Conservation (phyloP, 2,329 filamentous ascomycete species). For the Xylaria sp. region DNA sequence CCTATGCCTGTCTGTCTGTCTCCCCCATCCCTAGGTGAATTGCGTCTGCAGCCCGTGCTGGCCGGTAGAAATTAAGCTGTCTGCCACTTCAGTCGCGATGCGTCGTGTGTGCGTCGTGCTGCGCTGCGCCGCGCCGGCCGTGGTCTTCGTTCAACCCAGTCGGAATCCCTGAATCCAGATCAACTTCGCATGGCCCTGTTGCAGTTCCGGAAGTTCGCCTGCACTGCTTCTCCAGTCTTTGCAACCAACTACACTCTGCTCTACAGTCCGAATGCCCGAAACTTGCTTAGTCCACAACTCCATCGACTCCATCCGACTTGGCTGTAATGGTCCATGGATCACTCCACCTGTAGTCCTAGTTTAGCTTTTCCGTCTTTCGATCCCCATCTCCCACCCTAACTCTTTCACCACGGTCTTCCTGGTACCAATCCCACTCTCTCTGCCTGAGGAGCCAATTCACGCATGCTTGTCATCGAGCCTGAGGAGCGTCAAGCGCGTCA, state of each 20-base stretch:
- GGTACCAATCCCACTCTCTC: slow-evolving; percentile 14
- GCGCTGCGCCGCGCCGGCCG: slow-evolving; percentile 15
- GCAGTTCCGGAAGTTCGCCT: slow-evolving; percentile 36
- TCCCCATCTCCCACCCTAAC: slow-evolving; percentile 14
- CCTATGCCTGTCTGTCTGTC: slow-evolving; percentile 3
- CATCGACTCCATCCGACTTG: slow-evolving; percentile 31
- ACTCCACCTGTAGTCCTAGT: slow-evolving; percentile 36
- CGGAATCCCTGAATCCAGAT: slow-evolving; percentile 26
- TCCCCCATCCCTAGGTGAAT: background rate
- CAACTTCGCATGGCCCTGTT: slow-evolving; percentile 35
- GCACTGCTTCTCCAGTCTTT: slow-evolving; percentile 26
- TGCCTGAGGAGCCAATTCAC: slow-evolving; percentile 13
- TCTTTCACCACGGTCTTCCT: slow-evolving; percentile 15
- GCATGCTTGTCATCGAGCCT: slow-evolving; percentile 13
- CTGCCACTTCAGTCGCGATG: slow-evolving; percentile 22
- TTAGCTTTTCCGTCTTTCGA: slow-evolving; percentile 27
- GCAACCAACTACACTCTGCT: slow-evolving; percentile 20
- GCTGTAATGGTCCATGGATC: slow-evolving; percentile 26
- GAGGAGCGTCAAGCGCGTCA: slow-evolving; percentile 24
- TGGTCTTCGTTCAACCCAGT: slow-evolving; percentile 29
- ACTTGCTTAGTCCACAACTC: slow-evolving; percentile 29
- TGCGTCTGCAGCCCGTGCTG: slow-evolving; percentile 5
- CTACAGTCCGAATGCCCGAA: slow-evolving; percentile 29
- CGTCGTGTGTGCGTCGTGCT: slow-evolving; percentile 9
- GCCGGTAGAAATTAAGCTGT: slow-evolving; percentile 12